Conservation (phyloP, 1,284 basidiomycete genomes). For the Coriolopsis trogii region DNA sequence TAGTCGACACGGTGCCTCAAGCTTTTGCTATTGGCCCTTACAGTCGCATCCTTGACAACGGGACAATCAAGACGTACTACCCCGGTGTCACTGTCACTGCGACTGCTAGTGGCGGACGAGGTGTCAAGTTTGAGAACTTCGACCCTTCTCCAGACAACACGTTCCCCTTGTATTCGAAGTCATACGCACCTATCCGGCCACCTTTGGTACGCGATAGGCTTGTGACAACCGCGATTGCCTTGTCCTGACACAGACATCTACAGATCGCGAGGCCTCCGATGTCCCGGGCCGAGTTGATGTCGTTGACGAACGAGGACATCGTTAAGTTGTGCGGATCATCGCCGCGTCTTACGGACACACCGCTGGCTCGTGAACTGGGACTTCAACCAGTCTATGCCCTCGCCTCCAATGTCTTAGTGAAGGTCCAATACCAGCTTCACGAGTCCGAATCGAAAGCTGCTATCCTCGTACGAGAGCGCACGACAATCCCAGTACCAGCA, state of each 20-base stretch:
- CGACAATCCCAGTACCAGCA: slow-evolving; percentile 7
- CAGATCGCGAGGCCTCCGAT: neutral
- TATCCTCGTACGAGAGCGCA: neutral
- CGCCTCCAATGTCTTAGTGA: slow-evolving; percentile 8
- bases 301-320: neutral
- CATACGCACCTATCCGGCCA: neutral
- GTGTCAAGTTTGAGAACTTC: no score
- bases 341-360: slow-evolving; percentile 2
- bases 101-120: neutral
- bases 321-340: slow-evolving; percentile 1
- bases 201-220: neutral
- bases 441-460: neutral
- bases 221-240: neutral
- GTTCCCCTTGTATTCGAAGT: neutral
- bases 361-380: neutral
- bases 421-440: neutral
- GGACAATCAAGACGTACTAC: neutral
- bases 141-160: neutral
- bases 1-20: neutral
- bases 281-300: neutral
- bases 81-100: slow-evolving; percentile 1
- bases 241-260: neutral
- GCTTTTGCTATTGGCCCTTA: neutral
- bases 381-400: slow-evolving; percentile 6
- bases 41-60: neutral